These are phyloP conservation scores for Suillus clintonianus DNA, from an alignment of 768 basidiomycete genomes.

Conservation along the genomic window DNA sequence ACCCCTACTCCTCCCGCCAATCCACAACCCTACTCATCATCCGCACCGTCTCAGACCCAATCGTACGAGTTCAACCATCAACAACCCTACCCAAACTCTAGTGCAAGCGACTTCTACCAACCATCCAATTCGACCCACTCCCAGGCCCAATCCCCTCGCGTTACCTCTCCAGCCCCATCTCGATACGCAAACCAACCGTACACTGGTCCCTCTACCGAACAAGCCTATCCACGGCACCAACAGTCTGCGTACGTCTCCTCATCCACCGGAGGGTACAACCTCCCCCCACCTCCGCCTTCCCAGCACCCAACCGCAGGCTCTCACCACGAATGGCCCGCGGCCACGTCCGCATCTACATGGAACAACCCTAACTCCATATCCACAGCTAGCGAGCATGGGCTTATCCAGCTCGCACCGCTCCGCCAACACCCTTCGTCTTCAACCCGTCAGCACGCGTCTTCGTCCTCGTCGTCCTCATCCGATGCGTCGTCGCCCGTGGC, in stretches of 20 bases:
- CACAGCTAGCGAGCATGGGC: conserved; percentile 26
- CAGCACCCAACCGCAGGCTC: conserved; percentile 12
- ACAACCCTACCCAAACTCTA: not conserved
- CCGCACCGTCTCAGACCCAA: not conserved
- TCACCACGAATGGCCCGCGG: conserved; percentile 9
- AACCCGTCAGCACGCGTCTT: conserved; percentile 13
- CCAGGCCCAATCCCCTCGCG: not conserved
- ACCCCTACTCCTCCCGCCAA: conserved; percentile 9
- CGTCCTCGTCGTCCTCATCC: conserved; percentile 30
- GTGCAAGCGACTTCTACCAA: conserved; percentile 2
- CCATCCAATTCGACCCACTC: not conserved
- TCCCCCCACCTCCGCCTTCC: conserved; percentile 9
- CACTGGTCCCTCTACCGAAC: not conserved
- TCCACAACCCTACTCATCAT: conserved; percentile 3
- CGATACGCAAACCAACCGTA: not conserved
- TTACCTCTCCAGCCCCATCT: not conserved
- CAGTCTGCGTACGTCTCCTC: not conserved
- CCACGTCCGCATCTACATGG: not conserved
- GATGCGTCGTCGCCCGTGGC: conserved; percentile 24
- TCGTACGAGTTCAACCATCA: conserved; percentile 7
- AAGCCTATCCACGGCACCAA: not conserved
- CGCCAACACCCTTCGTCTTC: conserved; percentile 16
- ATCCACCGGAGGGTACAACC: conserved; percentile 4
- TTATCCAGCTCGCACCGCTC: conserved; percentile 38
- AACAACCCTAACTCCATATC: conserved; percentile 2